Base-by-base conservation (phyloP, 2,329 filamentous ascomycete genomes). In the Diaporthe helianthi region DNA sequence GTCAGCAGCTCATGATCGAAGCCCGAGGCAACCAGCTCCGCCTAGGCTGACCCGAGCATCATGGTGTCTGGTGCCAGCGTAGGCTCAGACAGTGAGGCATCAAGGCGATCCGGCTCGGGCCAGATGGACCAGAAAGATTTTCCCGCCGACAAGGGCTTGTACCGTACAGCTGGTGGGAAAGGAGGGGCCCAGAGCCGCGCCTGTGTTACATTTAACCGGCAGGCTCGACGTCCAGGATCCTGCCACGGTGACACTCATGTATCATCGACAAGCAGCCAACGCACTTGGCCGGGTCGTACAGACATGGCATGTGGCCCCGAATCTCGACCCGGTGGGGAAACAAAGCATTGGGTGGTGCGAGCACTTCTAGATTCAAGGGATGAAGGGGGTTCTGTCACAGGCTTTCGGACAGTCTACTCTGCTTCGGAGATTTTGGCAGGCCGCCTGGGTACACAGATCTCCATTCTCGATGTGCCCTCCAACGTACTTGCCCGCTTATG, bases 1-100 rank as follows among this genome's bases (percentile, higher is more conserved):
- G 69, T 71, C 29, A 49, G 41, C 58, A 53, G n/a, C 52, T 67
- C 70, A 46, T 71, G 70, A 71, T 2, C 31, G 22, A 5, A 13
- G 19, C 19, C 13, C 26, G 13, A 4, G 17, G 9, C 55, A 7
- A 29, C 38, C n/a, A 31, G 55, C 10, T n/a, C 41, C 15, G n/a
- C 29, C 41, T 33, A 29, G 10, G 13, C 26, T 4, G 1, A 33
- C 3, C 49, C 15, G 13, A 19, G 31, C 1, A 58, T 49, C 31
- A 36, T 7, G 29, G 15, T n/a, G 44, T 26, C 58, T 5, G 19
- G 4, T 17, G 15, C 44, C 58, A 24, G 44, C 4, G 44, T 29
- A 13, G 17, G 19, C 55, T 31, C 19, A n/a, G 26, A 6, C 17
- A 47, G 58, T n/a, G 29, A 24, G 2, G 13, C n/a, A 17, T 26